phyloP scores from a whole-genome alignment of 805 yeast species.

The Sugiyamaella valdiviana region DNA sequence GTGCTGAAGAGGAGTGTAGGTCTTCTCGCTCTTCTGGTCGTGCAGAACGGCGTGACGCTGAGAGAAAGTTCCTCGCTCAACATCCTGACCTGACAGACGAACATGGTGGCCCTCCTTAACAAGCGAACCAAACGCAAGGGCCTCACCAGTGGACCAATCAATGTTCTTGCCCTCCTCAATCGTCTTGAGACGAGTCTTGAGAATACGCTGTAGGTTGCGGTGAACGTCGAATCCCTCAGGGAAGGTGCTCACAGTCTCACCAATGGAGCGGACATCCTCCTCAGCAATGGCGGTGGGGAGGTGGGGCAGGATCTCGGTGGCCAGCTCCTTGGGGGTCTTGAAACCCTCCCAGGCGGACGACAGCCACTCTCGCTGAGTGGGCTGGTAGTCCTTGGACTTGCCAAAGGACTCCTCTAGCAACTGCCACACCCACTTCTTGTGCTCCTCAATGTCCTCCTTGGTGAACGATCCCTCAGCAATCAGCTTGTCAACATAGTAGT shows the following conservation, averaged over 20 bases:
- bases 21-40: conserved; percentile 81
- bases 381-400: conserved; percentile 83
- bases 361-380: conserved; percentile 94
- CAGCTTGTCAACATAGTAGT: conserved; percentile 74
- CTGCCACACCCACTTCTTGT: conserved; percentile 97
- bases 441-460: conserved; percentile 85
- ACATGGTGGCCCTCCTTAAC: conserved; percentile 91
- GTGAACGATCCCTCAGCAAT: conserved; percentile 85
- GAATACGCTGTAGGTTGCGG: conserved; percentile 91
- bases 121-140: conserved; percentile 91
- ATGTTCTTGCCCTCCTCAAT: conserved; percentile 86
- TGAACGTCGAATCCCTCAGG: conserved; percentile 87
- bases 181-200: conserved; percentile 79
- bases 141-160: conserved; percentile 99
- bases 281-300: conserved; percentile 88
- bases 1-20: conserved; percentile 80
- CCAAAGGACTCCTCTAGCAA: conserved; percentile 82
- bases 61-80: conserved; percentile 99
- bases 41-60: conserved; percentile 98
- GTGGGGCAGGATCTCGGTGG: conserved; percentile 92
- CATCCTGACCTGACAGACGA: conserved; percentile 98
- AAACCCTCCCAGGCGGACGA: conserved; percentile 99
- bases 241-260: conserved; percentile 69
- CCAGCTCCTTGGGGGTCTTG: conserved; percentile 95
- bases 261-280: conserved; percentile 66